Evolutionary conservation across 2,329 filamentous ascomycete genomes (phyloP).

Genomic region (Ophiosphaerella herpotricha): DNA sequence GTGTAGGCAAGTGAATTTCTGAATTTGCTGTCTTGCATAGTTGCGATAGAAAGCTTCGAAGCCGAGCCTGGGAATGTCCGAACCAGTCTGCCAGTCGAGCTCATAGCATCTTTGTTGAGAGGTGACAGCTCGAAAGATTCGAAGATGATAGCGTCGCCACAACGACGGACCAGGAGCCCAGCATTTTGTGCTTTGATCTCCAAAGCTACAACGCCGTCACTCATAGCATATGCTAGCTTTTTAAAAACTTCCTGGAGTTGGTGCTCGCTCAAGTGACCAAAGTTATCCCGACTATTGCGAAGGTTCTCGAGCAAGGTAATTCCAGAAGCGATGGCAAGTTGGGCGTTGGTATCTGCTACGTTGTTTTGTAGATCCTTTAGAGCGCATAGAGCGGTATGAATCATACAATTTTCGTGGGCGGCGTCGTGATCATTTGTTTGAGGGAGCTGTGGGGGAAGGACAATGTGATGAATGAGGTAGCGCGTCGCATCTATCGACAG

Average conservation of each 20-base stretch:
- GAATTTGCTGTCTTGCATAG: slow-evolving; percentile 20
- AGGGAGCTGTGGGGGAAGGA: slow-evolving; percentile 54
- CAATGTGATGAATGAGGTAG: slow-evolving; percentile 54
- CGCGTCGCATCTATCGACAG: not conserved
- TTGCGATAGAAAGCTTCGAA: slow-evolving; percentile 36
- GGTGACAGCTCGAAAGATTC: slow-evolving; percentile 56
- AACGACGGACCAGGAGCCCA: slow-evolving; percentile 48
- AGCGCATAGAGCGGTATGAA: slow-evolving; percentile 2
- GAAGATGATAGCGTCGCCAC: slow-evolving; percentile 35
- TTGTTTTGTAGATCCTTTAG: slow-evolving; percentile 1
- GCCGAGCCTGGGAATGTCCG: slow-evolving; percentile 53
- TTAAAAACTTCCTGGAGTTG: too few species aligned
- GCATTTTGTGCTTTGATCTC: slow-evolving; percentile 55
- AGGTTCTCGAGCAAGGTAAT: too few species aligned
- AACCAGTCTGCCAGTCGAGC: slow-evolving; percentile 46
- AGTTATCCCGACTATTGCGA: too few species aligned
- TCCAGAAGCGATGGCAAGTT: too few species aligned
- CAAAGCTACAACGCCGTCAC: too few species aligned
- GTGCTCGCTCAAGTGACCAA: too few species aligned
- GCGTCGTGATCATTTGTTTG: slow-evolving; percentile 31
- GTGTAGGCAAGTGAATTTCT: slow-evolving; percentile 32
- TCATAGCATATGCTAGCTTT: too few species aligned
- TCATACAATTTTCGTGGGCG: slow-evolving; percentile 1
- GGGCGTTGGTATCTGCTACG: not conserved
- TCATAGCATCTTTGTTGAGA: slow-evolving; percentile 44